Percentiles rank a stretch among this genome's conserved stretches.
Conservation (phyloP, 2,329 filamentous ascomycete species). For the Aspergillus intermedius region DNA sequence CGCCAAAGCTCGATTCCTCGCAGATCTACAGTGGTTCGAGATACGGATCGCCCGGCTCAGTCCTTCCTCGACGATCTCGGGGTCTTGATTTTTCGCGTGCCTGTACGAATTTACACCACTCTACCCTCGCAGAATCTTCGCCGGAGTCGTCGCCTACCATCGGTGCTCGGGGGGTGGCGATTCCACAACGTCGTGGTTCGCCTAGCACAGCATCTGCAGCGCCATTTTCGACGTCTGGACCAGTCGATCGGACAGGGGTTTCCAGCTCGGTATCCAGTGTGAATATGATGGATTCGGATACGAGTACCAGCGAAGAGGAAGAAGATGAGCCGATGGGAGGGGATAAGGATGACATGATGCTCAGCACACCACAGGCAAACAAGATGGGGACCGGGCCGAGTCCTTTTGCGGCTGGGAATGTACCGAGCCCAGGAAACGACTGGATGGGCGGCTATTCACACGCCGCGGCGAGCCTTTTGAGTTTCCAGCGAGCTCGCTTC, state of each 20-base stretch:
- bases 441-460: conserved; percentile 62
- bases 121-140: conserved; percentile 82
- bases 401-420: conserved; percentile 41
- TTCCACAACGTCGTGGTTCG: conserved; percentile 53
- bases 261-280: conserved; percentile 78
- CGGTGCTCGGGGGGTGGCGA: conserved; percentile 59
- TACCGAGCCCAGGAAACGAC: conserved; percentile 51
- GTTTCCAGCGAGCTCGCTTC: conserved; percentile 61
- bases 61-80: conserved; percentile 79
- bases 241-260: conserved; percentile 62
- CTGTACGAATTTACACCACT: conserved; percentile 91
- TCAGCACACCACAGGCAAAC: conserved; percentile 66
- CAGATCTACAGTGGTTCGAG: conserved; percentile 82
- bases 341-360: conserved; percentile 68
- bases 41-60: conserved; percentile 80
- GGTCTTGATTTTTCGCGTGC: conserved; percentile 90
- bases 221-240: conserved; percentile 64
- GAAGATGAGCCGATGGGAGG: conserved; percentile 57
- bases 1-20: conserved; percentile 76
- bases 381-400: conserved; percentile 46
- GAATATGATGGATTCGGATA: conserved; percentile 72
- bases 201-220: conserved; percentile 54
- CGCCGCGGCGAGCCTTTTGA: conserved; percentile 69
- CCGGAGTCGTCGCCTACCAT: conserved; percentile 87
- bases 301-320: conserved; percentile 66